These are phyloP conservation scores for Phytophthora ohioensis DNA, from an alignment of 352 stramenopile genomes.

Conservation along the genomic window DNA sequence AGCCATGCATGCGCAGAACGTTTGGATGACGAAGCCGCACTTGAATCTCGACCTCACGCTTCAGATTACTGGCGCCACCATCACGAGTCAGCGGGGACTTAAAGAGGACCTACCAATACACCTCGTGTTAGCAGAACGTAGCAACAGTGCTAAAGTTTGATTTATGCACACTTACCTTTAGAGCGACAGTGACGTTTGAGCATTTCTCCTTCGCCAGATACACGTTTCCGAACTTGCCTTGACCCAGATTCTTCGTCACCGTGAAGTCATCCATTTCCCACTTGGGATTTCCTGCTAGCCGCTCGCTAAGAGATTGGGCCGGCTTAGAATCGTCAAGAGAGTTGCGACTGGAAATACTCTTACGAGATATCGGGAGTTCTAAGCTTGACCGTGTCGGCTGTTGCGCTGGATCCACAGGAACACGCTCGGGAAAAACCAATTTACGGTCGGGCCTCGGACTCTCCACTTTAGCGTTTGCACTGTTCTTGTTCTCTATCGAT, in stretches of 20 bases:
- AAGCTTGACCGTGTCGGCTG: constrained; percentile 23
- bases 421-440: constrained; percentile 46
- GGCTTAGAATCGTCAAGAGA: constrained; percentile 59
- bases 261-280: constrained; percentile 83
- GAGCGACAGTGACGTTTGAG: constrained; percentile 70
- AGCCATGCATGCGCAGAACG: constrained; percentile 77
- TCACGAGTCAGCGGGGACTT: constrained; percentile 71
- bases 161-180: constrained; percentile 63
- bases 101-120: constrained; percentile 60
- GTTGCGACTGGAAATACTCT: constrained; percentile 39
- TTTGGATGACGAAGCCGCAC: constrained; percentile 78
- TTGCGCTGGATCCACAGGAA: constrained; percentile 39
- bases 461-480: not conserved
- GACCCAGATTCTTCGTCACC: constrained; percentile 81
- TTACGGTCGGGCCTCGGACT: constrained; percentile 20
- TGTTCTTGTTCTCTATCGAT: not conserved
- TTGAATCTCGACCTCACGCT: constrained; percentile 90
- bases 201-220: constrained; percentile 82
- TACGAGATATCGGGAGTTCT: constrained; percentile 11
- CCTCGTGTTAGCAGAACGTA: constrained; percentile 1
- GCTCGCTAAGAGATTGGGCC: constrained; percentile 52
- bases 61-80: constrained; percentile 65
- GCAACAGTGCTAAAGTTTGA: not conserved
- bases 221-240: constrained; percentile 90
- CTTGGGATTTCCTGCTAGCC: constrained; percentile 60